Conservation (phyloP, 2,329 filamentous ascomycete genomes). For the Calonectria hongkongensis region DNA sequence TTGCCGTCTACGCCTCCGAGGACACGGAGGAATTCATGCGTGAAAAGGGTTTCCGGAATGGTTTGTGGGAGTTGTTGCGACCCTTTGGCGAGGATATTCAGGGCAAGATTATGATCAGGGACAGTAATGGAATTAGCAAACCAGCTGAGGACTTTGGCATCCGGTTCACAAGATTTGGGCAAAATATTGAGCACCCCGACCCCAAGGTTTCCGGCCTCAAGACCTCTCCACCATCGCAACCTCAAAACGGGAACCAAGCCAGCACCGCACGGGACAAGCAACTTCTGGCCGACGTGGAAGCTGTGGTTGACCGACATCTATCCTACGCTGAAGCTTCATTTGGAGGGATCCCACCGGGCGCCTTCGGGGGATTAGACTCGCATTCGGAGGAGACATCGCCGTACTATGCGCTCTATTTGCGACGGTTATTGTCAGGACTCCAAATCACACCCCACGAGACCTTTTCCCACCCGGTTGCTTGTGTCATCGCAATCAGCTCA, state of each 20-base stretch:
- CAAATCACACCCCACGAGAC: slow-evolving; percentile 91
- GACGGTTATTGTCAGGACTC: slow-evolving; percentile 86
- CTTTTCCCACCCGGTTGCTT: slow-evolving; percentile 94
- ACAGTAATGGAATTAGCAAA: slow-evolving; percentile 89
- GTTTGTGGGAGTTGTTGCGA: slow-evolving; percentile 88
- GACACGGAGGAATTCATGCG: slow-evolving; percentile 88
- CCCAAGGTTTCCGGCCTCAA: slow-evolving; percentile 57
- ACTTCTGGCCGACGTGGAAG: slow-evolving; percentile 81
- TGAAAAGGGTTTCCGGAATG: slow-evolving; percentile 89
- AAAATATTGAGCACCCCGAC: slow-evolving; percentile 72
- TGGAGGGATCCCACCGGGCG: slow-evolving; percentile 59
- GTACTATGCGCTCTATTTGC: slow-evolving; percentile 90
- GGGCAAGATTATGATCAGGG: slow-evolving; percentile 91
- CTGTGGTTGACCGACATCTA: slow-evolving; percentile 86
- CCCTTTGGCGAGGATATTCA: slow-evolving; percentile 93
- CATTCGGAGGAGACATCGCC: slow-evolving; percentile 77
- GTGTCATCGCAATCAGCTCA: slow-evolving; percentile 96
- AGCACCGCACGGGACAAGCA: slow-evolving; percentile 57
- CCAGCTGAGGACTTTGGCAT: slow-evolving; percentile 93
- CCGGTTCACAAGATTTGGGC: slow-evolving; percentile 85
- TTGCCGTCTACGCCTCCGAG: slow-evolving; percentile 89
- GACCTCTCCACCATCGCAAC: slow-evolving; percentile 63
- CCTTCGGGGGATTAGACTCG: slow-evolving; percentile 64
- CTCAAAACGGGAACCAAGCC: slow-evolving; percentile 53
- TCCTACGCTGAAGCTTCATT: slow-evolving; percentile 81